These are phyloP conservation scores for Pyrenochaeta sp. DNA, from an alignment of 2,329 filamentous ascomycete genomes.

Conservation along the genomic window DNA sequence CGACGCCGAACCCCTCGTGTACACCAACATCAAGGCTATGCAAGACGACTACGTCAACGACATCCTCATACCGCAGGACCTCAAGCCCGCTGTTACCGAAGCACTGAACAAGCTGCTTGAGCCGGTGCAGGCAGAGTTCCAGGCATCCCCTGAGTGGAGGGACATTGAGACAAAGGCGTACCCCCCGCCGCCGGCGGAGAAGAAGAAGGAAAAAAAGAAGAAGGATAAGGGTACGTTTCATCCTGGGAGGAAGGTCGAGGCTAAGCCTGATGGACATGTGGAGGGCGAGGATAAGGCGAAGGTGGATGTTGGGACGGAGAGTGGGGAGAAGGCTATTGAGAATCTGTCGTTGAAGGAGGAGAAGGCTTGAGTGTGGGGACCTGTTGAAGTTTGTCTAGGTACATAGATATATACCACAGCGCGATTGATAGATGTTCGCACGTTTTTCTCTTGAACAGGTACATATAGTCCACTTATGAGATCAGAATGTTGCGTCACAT, in stretches of 20 bases:
- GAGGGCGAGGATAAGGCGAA: slow-evolving; percentile 53
- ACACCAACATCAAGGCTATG: slow-evolving; percentile 77
- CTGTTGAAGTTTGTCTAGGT: background rate
- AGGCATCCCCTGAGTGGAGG: slow-evolving; percentile 80
- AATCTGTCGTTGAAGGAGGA: slow-evolving; percentile 44
- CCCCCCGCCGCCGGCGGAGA: slow-evolving; percentile 69
- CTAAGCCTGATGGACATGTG: slow-evolving; percentile 56
- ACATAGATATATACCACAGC: background rate
- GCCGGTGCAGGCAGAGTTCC: slow-evolving; percentile 79
- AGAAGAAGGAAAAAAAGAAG: slow-evolving; percentile 73
- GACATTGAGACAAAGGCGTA: slow-evolving; percentile 80
- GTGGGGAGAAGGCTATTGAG: slow-evolving; percentile 44
- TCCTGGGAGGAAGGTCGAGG: slow-evolving; percentile 57
- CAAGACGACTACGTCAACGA: slow-evolving; percentile 83
- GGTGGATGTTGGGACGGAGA: slow-evolving; percentile 53
- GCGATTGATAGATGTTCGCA: background rate
- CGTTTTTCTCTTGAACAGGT: background rate
- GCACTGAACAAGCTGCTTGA: slow-evolving; percentile 77
- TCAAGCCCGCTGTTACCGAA: slow-evolving; percentile 84
- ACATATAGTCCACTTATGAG: background rate
- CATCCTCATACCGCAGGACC: slow-evolving; percentile 82
- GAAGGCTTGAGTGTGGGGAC: slow-evolving; percentile 7
- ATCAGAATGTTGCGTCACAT: background rate
- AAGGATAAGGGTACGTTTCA: slow-evolving; percentile 78
- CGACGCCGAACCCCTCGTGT: slow-evolving; percentile 78